Percentiles rank a stretch among this genome's conserved stretches.
These are phyloP conservation scores for Boletus reticulatus DNA, from an alignment of 768 basidiomycete species.

Conservation along the genomic window DNA sequence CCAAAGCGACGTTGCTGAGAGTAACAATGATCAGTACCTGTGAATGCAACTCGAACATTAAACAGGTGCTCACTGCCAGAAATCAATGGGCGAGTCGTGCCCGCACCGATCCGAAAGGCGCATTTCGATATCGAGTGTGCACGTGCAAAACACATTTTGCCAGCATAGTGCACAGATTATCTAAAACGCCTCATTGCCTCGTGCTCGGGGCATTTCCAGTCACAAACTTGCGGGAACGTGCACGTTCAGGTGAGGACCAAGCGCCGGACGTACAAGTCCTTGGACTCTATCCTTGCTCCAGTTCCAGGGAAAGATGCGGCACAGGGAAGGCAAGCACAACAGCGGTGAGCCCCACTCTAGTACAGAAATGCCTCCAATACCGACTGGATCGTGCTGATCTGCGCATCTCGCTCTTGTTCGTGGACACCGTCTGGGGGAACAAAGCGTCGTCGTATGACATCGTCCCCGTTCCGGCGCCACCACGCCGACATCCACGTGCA, in stretches of 20 bases:
- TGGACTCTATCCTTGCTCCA: not conserved
- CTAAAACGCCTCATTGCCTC: constrained; percentile 27
- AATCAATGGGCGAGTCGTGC: too few relatives aligned
- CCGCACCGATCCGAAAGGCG: constrained; percentile 6
- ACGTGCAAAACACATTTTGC: constrained; percentile 25
- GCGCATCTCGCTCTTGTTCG: constrained; percentile 14
- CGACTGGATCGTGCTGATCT: constrained; percentile 8
- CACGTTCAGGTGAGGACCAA: constrained; percentile 7
- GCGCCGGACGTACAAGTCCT: not conserved
- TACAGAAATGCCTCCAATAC: too few relatives aligned
- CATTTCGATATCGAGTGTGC: constrained; percentile 1
- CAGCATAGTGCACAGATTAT: too few relatives aligned
- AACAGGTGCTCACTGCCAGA: too few relatives aligned
- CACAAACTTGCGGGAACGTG: constrained; percentile 12
- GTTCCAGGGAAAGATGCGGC: constrained; percentile 13
- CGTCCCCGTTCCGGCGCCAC: constrained; percentile 16
- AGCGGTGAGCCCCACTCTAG: constrained; percentile 23
- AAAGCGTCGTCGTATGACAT: constrained; percentile 35
- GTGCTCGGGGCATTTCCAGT: constrained; percentile 21
- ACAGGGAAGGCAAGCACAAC: constrained; percentile 24
- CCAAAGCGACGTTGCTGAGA: too few relatives aligned
- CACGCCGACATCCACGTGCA: constrained; percentile 26
- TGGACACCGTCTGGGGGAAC: not conserved
- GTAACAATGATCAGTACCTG: too few relatives aligned
- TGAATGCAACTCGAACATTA: too few relatives aligned